phyloP scores from a whole-genome alignment of 2,329 filamentous ascomycete species.

The Ophiostoma triangulosporum region DNA sequence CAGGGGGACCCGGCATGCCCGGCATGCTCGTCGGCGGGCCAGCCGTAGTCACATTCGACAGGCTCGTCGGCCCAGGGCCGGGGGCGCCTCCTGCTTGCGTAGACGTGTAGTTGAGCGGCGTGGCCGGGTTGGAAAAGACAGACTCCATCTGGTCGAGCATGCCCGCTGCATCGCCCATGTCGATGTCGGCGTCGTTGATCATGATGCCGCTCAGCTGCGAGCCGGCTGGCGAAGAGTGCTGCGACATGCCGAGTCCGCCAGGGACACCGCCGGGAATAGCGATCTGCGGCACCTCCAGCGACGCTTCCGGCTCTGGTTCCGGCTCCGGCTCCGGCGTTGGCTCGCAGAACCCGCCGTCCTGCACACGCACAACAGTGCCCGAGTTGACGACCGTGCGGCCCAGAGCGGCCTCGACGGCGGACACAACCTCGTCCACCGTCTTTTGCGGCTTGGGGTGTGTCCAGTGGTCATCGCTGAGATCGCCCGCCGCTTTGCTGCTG shows the following conservation, averaged over 20 bases:
- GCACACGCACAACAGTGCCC: conserved; percentile 53
- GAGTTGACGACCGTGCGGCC: conserved; percentile 52
- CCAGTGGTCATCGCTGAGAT: conserved; percentile 9
- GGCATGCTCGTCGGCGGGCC: no score
- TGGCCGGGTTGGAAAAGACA: conserved; percentile 45
- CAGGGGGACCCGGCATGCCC: neutral
- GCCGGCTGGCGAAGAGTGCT: conserved; percentile 37
- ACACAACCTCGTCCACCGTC: conserved; percentile 58
- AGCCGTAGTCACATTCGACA: conserved; percentile 46
- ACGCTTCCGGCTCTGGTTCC: conserved; percentile 14
- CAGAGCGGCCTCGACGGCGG: conserved; percentile 58
- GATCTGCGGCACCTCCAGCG: conserved; percentile 7
- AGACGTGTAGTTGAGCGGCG: conserved; percentile 47
- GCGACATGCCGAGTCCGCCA: conserved; percentile 1
- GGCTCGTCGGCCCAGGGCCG: conserved; percentile 17
- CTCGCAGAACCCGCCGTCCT: conserved; percentile 66
- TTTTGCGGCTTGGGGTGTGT: conserved; percentile 30
- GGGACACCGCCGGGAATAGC: neutral
- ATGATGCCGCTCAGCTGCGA: conserved; percentile 43
- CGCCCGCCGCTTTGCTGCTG: neutral
- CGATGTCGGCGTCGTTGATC: conserved; percentile 47
- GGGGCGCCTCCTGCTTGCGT: conserved; percentile 26
- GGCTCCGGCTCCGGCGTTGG: conserved; percentile 26
- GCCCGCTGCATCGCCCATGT: conserved; percentile 50
- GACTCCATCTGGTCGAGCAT: conserved; percentile 57